These are phyloP conservation scores for Brasenia schreberi DNA, from an alignment of 164 flowering plant genomes.

Conservation along the genomic window DNA sequence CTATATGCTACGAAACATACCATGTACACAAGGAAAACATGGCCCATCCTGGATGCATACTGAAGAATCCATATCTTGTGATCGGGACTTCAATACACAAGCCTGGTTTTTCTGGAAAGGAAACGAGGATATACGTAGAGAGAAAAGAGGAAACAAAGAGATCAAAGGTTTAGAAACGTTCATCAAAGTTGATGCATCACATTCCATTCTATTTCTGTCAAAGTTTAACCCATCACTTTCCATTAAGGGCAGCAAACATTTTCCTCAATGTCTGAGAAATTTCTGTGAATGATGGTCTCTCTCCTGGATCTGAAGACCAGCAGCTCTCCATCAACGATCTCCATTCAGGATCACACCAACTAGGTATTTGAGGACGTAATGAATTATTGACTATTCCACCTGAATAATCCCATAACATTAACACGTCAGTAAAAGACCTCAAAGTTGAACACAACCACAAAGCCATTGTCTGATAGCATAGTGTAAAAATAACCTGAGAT, in stretches of 20 bases:
- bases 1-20: not conserved
- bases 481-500: too few species aligned
- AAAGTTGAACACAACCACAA: too few species aligned
- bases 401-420: slow-evolving; percentile 9
- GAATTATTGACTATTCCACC: slow-evolving; percentile 94
- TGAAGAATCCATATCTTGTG: not conserved
- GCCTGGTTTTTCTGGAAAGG: not conserved
- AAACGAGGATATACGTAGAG: not conserved
- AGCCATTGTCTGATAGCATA: too few species aligned
- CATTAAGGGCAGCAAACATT: slow-evolving; percentile 88
- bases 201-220: slow-evolving; percentile 28
- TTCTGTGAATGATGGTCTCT: slow-evolving; percentile 80
- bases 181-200: slow-evolving; percentile 16
- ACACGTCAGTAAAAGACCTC: too few species aligned
- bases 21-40: not conserved
- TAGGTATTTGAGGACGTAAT: slow-evolving; percentile 76
- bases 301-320: slow-evolving; percentile 80
- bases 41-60: not conserved
- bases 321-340: slow-evolving; percentile 87
- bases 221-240: slow-evolving; percentile 31
- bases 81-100: not conserved
- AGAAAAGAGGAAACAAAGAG: not conserved
- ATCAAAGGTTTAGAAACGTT: not conserved
- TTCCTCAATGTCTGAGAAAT: slow-evolving; percentile 79
- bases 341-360: slow-evolving; percentile 99